Percentiles rank a stretch among this genome's conserved stretches.
Evolutionary conservation across 176 grass and related monocot genomes (phyloP).

Genomic region (Oryza australiensis): DNA sequence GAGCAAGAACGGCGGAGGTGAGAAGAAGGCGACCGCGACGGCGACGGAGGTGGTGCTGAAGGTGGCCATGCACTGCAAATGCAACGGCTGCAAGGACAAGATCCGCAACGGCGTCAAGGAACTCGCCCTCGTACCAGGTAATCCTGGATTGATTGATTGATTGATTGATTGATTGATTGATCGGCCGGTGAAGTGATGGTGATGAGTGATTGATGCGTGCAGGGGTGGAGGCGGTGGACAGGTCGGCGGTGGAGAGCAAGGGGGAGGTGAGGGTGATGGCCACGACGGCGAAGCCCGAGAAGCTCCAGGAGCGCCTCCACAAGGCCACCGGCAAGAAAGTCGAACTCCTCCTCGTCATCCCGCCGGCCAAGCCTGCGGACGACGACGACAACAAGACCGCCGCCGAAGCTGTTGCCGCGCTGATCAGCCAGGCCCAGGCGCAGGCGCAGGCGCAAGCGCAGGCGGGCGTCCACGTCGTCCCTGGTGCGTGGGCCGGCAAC

Average conservation of each 20-base stretch:
- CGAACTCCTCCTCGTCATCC: conserved; percentile 13
- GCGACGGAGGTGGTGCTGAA: conserved; percentile 25
- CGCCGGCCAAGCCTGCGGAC: not conserved
- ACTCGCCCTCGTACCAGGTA: not conserved
- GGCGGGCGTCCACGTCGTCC: no score
- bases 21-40: not conserved
- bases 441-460: no score
- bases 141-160: no score
- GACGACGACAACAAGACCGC: not conserved
- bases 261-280: conserved; percentile 15
- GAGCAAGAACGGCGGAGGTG: not conserved
- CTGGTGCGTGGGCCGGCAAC: no score
- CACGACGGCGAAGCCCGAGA: conserved; percentile 29
- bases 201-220: not conserved
- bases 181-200: no score
- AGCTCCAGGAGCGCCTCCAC: conserved; percentile 32
- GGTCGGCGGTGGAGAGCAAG: not conserved
- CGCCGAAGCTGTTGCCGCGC: not conserved
- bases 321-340: conserved; percentile 42
- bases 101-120: conserved; percentile 25
- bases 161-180: no score
- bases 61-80: conserved; percentile 49
- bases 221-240: conserved; percentile 32
- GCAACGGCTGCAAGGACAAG: conserved; percentile 39
- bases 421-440: not conserved